Evolutionary conservation across 768 basidiomycete species (phyloP), one percentile per base, ranked within the genome.

Genomic region (Pholiota conissans): DNA sequence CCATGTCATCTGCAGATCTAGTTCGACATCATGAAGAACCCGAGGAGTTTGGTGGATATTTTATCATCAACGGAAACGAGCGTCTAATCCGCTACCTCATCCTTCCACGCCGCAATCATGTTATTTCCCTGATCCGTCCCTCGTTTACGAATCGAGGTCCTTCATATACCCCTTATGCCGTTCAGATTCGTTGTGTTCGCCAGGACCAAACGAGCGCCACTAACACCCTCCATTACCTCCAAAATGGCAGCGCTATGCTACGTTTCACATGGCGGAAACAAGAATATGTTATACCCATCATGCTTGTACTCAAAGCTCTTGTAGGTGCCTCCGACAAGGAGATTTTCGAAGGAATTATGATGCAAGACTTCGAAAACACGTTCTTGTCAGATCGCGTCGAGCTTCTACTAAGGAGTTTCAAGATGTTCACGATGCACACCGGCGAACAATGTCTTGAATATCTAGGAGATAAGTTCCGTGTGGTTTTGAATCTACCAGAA

Each of bases 1-100:
- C 81, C 30, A 81, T 97, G 72, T 84, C 93, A 2, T 91, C 96
- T 8, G 83, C 89, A 8, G 89, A 93, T 46, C 86, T 99, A 45
- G 93, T 98, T 55, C 76, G 79, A 55, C 88, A 89, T 60, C 90
- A 96, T 69, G 97, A 99, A 79, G 97, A 99, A 67, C 88, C 97
- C 0, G 94, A 97, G 75, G 97, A 98, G 72, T 98, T 98, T 67
- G 97, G 97, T 52, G 97, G 96, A 27, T 98, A 99, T 75, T 99
- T 99, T 69, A 84, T 99, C 69, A 87, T 99, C 73, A 99, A 99
- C 71, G 97, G 97, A 60, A 98, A 98, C 74, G 97, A 99, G 75
- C 93, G 95, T 75, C 85, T 99, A 61, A 95, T 99, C 64, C 93
- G 97, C 61, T 98, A 95, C 75, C 87, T 98, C 69, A 95, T 98